Evolutionary conservation across 1,284 basidiomycete species (phyloP).

Genomic region (Ustilago esculenta): DNA sequence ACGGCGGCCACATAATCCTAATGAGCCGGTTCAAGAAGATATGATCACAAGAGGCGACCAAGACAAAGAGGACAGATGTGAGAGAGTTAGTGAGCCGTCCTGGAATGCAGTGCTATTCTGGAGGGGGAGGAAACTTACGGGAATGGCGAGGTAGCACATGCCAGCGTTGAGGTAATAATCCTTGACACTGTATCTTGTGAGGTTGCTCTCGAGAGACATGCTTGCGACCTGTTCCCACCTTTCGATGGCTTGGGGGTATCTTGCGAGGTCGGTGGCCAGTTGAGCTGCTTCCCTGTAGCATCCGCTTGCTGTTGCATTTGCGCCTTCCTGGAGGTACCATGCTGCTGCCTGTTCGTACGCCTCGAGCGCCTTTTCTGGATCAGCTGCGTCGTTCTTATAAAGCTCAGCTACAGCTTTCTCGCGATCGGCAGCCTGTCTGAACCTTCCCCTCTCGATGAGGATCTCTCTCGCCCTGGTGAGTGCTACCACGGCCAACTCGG

Average conservation of each 20-base stretch:
- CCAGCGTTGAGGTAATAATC: conserved; percentile 93
- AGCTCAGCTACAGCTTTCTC: conserved; percentile 89
- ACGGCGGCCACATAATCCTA: conserved; percentile 63
- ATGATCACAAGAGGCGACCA: neutral
- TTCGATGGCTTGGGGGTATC: conserved; percentile 85
- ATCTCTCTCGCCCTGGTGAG: conserved; percentile 84
- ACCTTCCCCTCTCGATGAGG: conserved; percentile 84
- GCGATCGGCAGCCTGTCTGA: conserved; percentile 95
- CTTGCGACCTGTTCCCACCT: conserved; percentile 90
- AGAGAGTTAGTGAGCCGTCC: too few relatives aligned
- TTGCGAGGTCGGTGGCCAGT: conserved; percentile 86
- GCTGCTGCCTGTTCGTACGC: conserved; percentile 93
- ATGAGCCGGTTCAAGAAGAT: too few relatives aligned
- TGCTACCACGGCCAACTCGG: conserved; percentile 81
- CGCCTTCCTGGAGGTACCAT: conserved; percentile 97
- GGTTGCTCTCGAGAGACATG: conserved; percentile 80
- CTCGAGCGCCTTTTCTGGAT: conserved; percentile 83
- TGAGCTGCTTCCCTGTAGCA: conserved; percentile 97
- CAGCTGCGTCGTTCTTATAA: conserved; percentile 78
- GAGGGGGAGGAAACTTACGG: conserved; percentile 71
- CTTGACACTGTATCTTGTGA: conserved; percentile 99
- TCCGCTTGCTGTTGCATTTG: conserved; percentile 90
- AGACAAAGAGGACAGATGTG: neutral
- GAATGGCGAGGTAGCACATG: conserved; percentile 88
- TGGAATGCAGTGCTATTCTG: neutral